These are phyloP conservation scores for Agrostemma githago DNA, from an alignment of 148 eudicot genomes.

Conservation along the genomic window DNA sequence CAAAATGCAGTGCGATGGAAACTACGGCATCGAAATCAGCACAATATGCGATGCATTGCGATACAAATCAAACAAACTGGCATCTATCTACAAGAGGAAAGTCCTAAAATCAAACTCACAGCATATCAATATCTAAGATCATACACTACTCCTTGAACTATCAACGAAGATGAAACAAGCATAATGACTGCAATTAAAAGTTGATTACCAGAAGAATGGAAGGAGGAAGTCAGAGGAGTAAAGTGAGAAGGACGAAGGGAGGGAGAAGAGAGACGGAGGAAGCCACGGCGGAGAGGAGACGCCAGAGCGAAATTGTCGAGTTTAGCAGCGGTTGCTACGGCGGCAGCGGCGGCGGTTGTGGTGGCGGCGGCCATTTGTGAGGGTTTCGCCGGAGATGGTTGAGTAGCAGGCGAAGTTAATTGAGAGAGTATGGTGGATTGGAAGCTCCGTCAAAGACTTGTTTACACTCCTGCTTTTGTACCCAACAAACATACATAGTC, in stretches of 20 bases:
- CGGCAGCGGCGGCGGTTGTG: constrained; percentile 36
- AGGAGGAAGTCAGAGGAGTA: constrained; percentile 31
- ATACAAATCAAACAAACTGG: neutral
- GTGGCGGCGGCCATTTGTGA: constrained; percentile 36
- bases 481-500: no score
- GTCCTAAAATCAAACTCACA: neutral
- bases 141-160: neutral
- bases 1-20: no score
- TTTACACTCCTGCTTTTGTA: no score
- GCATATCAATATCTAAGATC: neutral
- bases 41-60: no score
- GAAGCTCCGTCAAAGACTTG: neutral
- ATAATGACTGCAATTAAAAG: neutral
- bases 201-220: constrained; percentile 29
- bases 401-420: constrained; percentile 15
- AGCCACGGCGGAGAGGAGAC: constrained; percentile 26
- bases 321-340: constrained; percentile 39
- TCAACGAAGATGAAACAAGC: neutral
- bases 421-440: constrained; percentile 18
- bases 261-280: constrained; percentile 25
- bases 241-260: constrained; percentile 24
- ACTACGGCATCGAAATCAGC: no score
- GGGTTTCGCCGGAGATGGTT: constrained; percentile 16
- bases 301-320: constrained; percentile 25
- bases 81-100: no score